Percentiles rank a stretch among this genome's conserved stretches.
These are phyloP conservation scores for Sicyos baderoa DNA, from an alignment of 306 rosid species.

Conservation along the genomic window DNA sequence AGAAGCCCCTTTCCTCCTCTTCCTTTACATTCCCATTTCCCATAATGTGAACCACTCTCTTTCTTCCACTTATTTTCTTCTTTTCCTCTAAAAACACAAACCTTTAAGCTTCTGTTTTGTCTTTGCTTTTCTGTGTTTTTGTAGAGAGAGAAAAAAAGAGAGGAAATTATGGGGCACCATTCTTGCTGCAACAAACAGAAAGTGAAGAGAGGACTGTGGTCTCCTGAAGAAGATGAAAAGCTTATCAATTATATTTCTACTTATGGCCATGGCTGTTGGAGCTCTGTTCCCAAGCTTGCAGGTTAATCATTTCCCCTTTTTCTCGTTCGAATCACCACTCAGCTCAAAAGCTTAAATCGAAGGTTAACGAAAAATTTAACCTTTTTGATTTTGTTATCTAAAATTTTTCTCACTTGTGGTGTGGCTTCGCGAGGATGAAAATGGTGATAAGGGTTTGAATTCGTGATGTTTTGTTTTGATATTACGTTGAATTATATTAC, in stretches of 20 bases:
- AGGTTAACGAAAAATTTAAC: no score
- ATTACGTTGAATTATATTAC: not conserved
- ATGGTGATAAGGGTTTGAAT: not conserved
- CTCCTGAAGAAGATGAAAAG: constrained; percentile 96
- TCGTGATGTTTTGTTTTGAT: not conserved
- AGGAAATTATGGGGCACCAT: constrained; percentile 62
- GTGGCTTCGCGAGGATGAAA: not conserved
- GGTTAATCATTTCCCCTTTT: constrained; percentile 27
- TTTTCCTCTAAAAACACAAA: not conserved
- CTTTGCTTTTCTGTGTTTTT: not conserved
- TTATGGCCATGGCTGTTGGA: constrained; percentile 97
- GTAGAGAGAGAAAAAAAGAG: not conserved
- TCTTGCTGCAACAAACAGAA: constrained; percentile 97
- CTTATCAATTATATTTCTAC: constrained; percentile 79
- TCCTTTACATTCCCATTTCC: constrained; percentile 13
- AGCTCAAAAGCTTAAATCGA: not conserved
- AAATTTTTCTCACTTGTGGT: not conserved
- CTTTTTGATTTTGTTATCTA: not conserved
- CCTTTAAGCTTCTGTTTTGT: not conserved
- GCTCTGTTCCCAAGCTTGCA: constrained; percentile 90
- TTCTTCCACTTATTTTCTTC: not conserved
- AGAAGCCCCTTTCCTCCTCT: constrained; percentile 33
- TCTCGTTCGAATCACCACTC: not conserved
- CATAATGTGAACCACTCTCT: constrained; percentile 19
- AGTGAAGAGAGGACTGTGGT: constrained; percentile 96